These are phyloP conservation scores for Naegleria fowleri DNA, from an alignment of 208 protist species.

Conservation along the genomic window DNA sequence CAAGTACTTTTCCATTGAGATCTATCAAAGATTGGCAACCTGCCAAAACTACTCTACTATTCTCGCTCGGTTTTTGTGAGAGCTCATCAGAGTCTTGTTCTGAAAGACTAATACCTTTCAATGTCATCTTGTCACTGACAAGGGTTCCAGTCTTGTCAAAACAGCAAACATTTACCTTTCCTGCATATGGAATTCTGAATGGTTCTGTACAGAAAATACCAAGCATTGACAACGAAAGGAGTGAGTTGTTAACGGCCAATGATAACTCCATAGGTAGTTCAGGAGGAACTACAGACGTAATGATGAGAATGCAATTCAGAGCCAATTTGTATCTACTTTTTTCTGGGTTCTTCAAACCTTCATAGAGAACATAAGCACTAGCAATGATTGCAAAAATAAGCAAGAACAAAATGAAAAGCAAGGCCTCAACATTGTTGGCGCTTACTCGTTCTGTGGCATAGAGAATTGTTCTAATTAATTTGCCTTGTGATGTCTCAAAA, in stretches of 20 bases:
- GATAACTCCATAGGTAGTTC: constrained; percentile 98
- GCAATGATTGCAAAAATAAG: constrained; percentile 91
- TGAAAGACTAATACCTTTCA: constrained; percentile 72
- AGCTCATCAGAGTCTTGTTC: constrained; percentile 73
- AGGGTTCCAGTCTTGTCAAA: constrained; percentile 99
- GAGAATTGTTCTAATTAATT: constrained; percentile 84
- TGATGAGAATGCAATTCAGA: constrained; percentile 94
- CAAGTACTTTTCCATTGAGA: constrained; percentile 36
- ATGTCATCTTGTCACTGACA: constrained; percentile 85
- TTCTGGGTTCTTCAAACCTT: constrained; percentile 67
- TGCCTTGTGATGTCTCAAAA: constrained; percentile 95
- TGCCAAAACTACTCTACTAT: constrained; percentile 40
- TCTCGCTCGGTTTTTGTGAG: background rate
- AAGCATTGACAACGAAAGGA: constrained; percentile 80
- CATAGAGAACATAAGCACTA: constrained; percentile 84
- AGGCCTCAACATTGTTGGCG: constrained; percentile 80
- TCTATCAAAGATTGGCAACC: constrained; percentile 62
- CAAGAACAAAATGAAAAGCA: constrained; percentile 92
- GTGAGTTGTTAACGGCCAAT: constrained; percentile 90
- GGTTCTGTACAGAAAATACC: constrained; percentile 92
- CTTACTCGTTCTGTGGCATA: constrained; percentile 84
- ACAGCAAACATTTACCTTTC: constrained; percentile 94
- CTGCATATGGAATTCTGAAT: constrained; percentile 98
- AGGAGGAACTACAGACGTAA: constrained; percentile 97
- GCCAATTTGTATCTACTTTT: constrained; percentile 90